Base-by-base conservation (phyloP, 2,329 filamentous ascomycete genomes). In the Sporothrix sp. region DNA sequence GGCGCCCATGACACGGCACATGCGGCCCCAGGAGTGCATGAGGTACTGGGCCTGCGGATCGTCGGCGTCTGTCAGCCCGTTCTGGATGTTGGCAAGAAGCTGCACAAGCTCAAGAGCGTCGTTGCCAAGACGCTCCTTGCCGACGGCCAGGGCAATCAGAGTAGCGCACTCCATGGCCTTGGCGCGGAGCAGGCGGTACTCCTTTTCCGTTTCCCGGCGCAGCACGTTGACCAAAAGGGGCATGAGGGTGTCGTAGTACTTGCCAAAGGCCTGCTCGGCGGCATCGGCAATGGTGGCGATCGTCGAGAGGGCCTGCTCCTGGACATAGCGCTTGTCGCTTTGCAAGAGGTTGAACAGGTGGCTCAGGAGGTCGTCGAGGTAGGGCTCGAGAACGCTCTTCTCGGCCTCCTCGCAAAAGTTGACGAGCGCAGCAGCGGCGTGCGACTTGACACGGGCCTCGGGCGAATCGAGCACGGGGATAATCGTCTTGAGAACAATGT, bases 161-260 rank as follows among this genome's bases (percentile, higher is more conserved):
- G 93, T 98, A 16, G 93, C 91, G 63, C 93, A 98, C 68, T 98
- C 93, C 93, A 98, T 98, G 3, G 93, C 93, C 73, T 98, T 98
- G 45, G 93, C 93, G 52, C 91, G 81, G 35, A 98, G 77, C 42
- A 97, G 73, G 49, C 91, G 79, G 68, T 90, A 90, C 62, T 98
- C 93, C 70, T 95, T 96, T 48, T 90, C 87, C 61, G 90, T 91
- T 62, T 96, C 89, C 59, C 89, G 82, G 62, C 84, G 84, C 46
- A 98, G 71, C 9, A 97, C 91, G 55, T 84, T 86, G 66, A 97
- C 90, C 7, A 98, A 76, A 44, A 96, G 74, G 14, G 93, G 93
- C 93, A 98, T 98, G 33, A 98, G 75, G 7, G 85, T 91, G 58
- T 91, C 85, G 67, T 98, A 98, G 70, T 95, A 98, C 67, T 91